Evolutionary conservation across 2,329 filamentous ascomycete species (phyloP), one percentile per base, ranked within the genome.

Genomic region (Penicillium sp.): DNA sequence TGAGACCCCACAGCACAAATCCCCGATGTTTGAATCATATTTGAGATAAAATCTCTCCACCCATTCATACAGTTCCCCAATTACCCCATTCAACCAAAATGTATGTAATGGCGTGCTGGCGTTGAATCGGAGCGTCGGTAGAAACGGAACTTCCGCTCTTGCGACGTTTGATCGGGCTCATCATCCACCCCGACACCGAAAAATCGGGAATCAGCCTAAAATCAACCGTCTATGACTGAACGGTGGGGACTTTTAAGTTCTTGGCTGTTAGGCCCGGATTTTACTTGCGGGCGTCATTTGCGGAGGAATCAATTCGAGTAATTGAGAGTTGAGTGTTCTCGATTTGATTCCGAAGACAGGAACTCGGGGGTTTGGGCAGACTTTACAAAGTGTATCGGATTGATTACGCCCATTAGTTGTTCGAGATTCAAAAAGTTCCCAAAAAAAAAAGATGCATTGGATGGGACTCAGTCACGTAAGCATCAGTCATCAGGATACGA

Each of bases 121-220:
- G 33, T n/a, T 36, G 15, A 36, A n/a, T 36, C 60, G 60, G 60
- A 58, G 46, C 13, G 12, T 63, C 61, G 61, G 61, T 47, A 39
- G 54, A 48, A 45, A 51, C 56, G 60, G 51, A 62, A 62, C 24
- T 62, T 62, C 60, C 60, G 60, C 48, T 18, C 31, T 24, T 21
- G 26, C 15, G 41, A 5, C 21, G 18, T 6, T 24, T 23, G 39
- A 38, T 57, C 56, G 58, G 58, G 21, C 16, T 42, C 47, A 58
- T 52, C 42, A 28, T 60, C 47, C 8, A 39, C 34, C 57, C 56
- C 56, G 52, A 59, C 42, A 45, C 10, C 13, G 16, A 26, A 38
- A 16, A 31, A 29, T 12, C 10, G 8, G n/a, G 8, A 36, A 36
- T 44, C 23, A 44, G 42, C 9, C 24, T 42, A 42, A 42, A 42